A percentile compares a stretch with the other conserved stretches of the same genome.
Evolutionary conservation across 2,329 filamentous ascomycete species (phyloP).

Genomic region (Graphilbum sp.): DNA sequence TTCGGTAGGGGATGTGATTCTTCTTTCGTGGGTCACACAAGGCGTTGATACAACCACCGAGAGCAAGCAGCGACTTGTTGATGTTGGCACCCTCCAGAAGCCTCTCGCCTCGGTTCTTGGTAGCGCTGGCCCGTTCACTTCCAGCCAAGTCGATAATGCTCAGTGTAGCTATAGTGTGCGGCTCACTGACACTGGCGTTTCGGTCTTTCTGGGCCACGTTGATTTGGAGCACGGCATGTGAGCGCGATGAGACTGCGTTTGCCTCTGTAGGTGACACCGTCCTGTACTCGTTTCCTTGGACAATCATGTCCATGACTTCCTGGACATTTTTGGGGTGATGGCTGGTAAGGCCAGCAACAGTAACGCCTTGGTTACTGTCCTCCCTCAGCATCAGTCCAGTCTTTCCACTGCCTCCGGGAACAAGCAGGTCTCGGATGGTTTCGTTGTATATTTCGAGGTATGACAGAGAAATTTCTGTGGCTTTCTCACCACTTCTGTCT

Average conservation of each 20-base stretch:
- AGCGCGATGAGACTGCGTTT: slow-evolving; percentile 93
- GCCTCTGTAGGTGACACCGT: slow-evolving; percentile 95
- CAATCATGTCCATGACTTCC: slow-evolving; percentile 98
- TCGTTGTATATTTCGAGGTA: slow-evolving; percentile 99
- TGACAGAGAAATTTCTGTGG: slow-evolving; percentile 78
- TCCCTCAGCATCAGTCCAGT: slow-evolving; percentile 81
- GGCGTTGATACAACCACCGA: slow-evolving; percentile 96
- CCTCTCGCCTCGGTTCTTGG: slow-evolving; percentile 86
- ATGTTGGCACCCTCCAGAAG: slow-evolving; percentile 93
- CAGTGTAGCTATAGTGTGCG: slow-evolving; percentile 93
- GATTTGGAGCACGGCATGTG: slow-evolving; percentile 92
- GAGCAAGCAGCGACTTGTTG: slow-evolving; percentile 90
- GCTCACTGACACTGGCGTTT: slow-evolving; percentile 82
- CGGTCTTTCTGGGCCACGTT: slow-evolving; percentile 90
- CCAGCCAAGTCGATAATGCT: slow-evolving; percentile 97
- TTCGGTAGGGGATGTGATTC: slow-evolving; percentile 91
- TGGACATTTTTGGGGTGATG: slow-evolving; percentile 82
- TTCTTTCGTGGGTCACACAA: slow-evolving; percentile 83
- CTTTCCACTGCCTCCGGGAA: slow-evolving; percentile 70
- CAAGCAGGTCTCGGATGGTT: slow-evolving; percentile 85
- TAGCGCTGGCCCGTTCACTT: slow-evolving; percentile 88
- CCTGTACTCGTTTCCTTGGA: slow-evolving; percentile 81
- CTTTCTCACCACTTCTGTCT: slow-evolving; percentile 74
- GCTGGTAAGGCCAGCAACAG: slow-evolving; percentile 77
- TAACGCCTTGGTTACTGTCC: slow-evolving; percentile 84